Evolutionary conservation across 768 basidiomycete species (phyloP), one percentile per base, ranked within the genome.

Genomic region (Boletus vermiculosoides): DNA sequence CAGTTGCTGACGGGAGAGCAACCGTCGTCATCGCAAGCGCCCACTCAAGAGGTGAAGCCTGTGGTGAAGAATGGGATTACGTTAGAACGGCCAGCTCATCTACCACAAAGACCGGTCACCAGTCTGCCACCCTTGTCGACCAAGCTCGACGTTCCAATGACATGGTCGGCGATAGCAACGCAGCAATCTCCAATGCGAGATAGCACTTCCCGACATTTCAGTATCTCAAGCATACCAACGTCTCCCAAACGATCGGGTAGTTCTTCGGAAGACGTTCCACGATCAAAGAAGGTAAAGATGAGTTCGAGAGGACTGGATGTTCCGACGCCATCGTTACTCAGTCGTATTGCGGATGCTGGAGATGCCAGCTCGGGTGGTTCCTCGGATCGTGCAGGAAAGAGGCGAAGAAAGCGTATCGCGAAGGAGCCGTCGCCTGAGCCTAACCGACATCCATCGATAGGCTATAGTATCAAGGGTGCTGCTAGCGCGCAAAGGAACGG

Each of bases 391-490:
- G 11, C 41, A 9, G 67, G 46, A 40, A 69, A 50, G 47, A 66
- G 9, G 49, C 60, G 63, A 44, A 61, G 34, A 45, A 71, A 61
- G 39, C 60, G 66, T 22, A 6, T 39, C n/a, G 58, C 61, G 31
- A 66, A 50, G 59, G 66, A 61, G 45, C 56, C 45, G 31, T 65
- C 67, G 41, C 59, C 64, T 41, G 70, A 72, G 45, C 64, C 64
- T 52, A 71, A 75, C 63, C 70, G 66, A 56, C 63, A 63, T 60
- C 76, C 77, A 12, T 65, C 67, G 41, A 74, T 72, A n/a, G 82
- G 80, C 40, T 78, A 70, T 59, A 82, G 79, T 60, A 84, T 84
- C 60, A 82, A 78, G 62, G 83, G 83, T 50, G 83, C 83, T 25
- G 83, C 82, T 45, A 75, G 53, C 45, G 71, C 63, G 45, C 59